Conservation (phyloP, 495 filamentous ascomycete species). For the Penicillium soppii region DNA sequence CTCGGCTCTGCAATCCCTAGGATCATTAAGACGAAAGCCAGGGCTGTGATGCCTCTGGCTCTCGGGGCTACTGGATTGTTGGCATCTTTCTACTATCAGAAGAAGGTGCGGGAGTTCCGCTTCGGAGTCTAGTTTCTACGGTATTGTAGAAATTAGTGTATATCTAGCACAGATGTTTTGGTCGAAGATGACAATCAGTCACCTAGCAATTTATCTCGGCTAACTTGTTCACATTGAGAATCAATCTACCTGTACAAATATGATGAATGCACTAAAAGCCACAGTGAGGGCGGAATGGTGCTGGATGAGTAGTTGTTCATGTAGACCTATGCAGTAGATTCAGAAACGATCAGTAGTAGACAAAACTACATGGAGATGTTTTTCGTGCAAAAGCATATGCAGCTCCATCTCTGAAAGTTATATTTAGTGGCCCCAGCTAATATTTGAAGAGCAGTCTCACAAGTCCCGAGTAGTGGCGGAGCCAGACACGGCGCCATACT, state of each 20-base stretch:
- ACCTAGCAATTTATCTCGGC: neutral
- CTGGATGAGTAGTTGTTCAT: too few relatives aligned
- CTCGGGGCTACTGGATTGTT: slow-evolving; percentile 16
- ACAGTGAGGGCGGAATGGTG: too few relatives aligned
- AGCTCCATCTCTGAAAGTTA: too few relatives aligned
- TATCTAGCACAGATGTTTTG: neutral
- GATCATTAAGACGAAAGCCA: slow-evolving; percentile 5
- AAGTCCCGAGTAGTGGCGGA: too few relatives aligned
- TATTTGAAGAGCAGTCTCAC: too few relatives aligned
- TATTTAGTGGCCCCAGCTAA: too few relatives aligned
- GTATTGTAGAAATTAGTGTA: neutral
- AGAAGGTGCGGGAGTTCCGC: slow-evolving; percentile 18
- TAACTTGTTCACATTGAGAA: neutral
- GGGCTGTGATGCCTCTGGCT: slow-evolving; percentile 11
- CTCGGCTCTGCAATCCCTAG: slow-evolving; percentile 17
- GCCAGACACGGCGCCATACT: too few relatives aligned
- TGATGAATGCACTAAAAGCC: neutral
- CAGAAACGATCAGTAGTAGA: too few relatives aligned
- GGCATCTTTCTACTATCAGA: slow-evolving; percentile 18
- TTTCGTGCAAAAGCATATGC: too few relatives aligned
- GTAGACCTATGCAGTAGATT: too few relatives aligned
- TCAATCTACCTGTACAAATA: neutral
- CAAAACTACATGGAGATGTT: too few relatives aligned
- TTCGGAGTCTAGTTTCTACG: slow-evolving; percentile 10
- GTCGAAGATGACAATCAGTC: neutral